These are phyloP conservation scores for Chrysoporthe austroafricana DNA, from an alignment of 2,329 filamentous ascomycete genomes.

Conservation along the genomic window DNA sequence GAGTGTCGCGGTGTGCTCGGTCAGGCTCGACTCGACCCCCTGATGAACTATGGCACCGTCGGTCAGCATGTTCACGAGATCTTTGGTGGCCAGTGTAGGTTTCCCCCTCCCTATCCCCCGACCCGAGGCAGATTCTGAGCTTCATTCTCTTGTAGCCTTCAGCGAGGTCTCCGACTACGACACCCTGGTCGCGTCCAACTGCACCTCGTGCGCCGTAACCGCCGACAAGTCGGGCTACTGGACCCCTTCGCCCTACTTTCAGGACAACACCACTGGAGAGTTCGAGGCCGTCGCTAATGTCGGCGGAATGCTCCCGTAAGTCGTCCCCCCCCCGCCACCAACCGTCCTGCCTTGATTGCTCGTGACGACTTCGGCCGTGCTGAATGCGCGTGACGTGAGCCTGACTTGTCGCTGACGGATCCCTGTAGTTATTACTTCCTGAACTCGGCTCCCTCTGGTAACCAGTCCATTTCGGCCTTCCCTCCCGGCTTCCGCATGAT, in stretches of 20 bases:
- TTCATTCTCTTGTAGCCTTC: conserved; percentile 58
- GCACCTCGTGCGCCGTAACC: conserved; percentile 79
- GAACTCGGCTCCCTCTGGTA: conserved; percentile 52
- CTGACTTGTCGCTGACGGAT: conserved; percentile 4
- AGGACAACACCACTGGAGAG: conserved; percentile 64
- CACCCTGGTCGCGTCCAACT: conserved; percentile 64
- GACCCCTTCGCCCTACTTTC: conserved; percentile 79
- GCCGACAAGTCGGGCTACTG: conserved; percentile 91
- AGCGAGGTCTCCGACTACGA: conserved; percentile 58
- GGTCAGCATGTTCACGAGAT: conserved; percentile 74
- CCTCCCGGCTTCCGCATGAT: conserved; percentile 81
- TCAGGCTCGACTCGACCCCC: conserved; percentile 75
- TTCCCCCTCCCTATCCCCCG: not conserved
- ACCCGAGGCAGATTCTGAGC: not conserved
- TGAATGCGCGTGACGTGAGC: not conserved
- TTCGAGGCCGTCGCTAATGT: conserved; percentile 72
- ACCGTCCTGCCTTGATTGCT: not conserved
- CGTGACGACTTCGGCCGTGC: not conserved
- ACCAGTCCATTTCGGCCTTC: conserved; percentile 69
- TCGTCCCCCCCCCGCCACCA: conserved; percentile 33
- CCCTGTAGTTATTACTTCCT: conserved; percentile 78
- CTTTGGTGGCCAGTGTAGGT: conserved; percentile 76
- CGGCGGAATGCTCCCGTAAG: conserved; percentile 85
- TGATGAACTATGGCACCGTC: conserved; percentile 64
- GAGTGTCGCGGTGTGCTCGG: conserved; percentile 75